Evolutionary conservation across 2,329 filamentous ascomycete species (phyloP).

Genomic region (Diaporthe helianthi): DNA sequence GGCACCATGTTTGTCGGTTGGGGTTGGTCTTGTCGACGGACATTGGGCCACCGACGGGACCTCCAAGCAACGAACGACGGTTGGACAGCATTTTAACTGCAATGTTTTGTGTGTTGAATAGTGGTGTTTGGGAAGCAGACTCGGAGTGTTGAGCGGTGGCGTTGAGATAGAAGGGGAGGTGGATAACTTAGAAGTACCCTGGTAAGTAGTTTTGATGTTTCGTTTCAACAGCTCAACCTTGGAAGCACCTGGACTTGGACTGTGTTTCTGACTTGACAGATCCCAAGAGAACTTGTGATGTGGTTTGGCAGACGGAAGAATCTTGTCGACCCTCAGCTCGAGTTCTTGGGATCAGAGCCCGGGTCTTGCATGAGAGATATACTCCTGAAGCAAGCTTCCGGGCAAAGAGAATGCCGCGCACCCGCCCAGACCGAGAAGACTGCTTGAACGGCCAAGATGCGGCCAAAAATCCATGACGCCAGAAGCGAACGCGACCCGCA

Average conservation of each 20-base stretch:
- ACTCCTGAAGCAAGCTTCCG: conserved; percentile 25
- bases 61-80: conserved; percentile 25
- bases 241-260: too few species aligned
- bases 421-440: conserved; percentile 23
- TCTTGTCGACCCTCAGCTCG: conserved; percentile 14
- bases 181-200: too few species aligned
- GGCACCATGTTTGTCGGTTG: conserved; percentile 20
- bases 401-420: conserved; percentile 16
- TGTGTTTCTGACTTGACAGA: background rate
- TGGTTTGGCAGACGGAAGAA: background rate
- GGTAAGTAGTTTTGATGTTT: background rate
- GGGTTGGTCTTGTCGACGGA: conserved; percentile 23
- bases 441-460: conserved; percentile 31
- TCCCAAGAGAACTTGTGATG: conserved; percentile 17
- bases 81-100: conserved; percentile 29
- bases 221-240: conserved; percentile 6
- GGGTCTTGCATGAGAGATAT: conserved; percentile 19
- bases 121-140: background rate
- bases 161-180: background rate
- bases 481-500: background rate
- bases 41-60: conserved; percentile 12
- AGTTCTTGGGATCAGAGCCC: background rate
- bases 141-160: background rate
- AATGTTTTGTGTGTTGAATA: background rate
- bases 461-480: conserved; percentile 24